Evolutionary conservation across 2,329 filamentous ascomycete genomes (phyloP), one percentile per base, ranked within the genome.

Genomic region (Colletotrichum viniferum): DNA sequence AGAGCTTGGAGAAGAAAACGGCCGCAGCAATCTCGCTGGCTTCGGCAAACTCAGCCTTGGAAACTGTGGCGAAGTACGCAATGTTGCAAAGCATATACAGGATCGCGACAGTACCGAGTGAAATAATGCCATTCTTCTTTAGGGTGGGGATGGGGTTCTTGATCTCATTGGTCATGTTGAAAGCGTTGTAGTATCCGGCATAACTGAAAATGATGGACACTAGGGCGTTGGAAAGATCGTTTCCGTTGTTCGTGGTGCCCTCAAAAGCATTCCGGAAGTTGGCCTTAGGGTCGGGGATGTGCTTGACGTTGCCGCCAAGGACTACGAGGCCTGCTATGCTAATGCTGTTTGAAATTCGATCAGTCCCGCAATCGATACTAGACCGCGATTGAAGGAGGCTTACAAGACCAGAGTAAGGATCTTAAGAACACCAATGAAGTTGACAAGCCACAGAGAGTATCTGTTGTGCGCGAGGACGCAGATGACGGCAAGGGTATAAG

Each of bases 101-200:
- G 1, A 88, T 81, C 0, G 89, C 86, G 2, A 92, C 90, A 0
- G 89, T 80, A 0, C 87, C 61, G 1, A 93, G 82, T 0, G 90
- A 90, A 3, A 87, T 79, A 3, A 87, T 84, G 8, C 86, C 90
- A 75, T 87, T 86, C 78, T 81, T 87, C 64, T 88, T 88, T 24
- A 93, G 85, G 0, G 87, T 89, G 36, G 86, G 88, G 34, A 92
- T 85, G 0, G 91, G 91, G 76, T 92, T 89, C 85, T 90, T 88
- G 77, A 92, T 88, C 81, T 93, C 91, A 68, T 92, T 92, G 72
- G 90, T 89, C 5, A 93, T 86, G 76, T 91, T 91, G 82, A 92
- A 92, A 0, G 90, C 89, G 77, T 92, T 93, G 13, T 86, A 83
- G 75, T 88, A 92, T 2, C 91, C 91, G 0, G 84, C 81, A 75